Percentiles rank a stretch among this genome's conserved stretches.
phyloP scores from a whole-genome alignment of 352 stramenopile genomes.

The Globisporangium nunn region DNA sequence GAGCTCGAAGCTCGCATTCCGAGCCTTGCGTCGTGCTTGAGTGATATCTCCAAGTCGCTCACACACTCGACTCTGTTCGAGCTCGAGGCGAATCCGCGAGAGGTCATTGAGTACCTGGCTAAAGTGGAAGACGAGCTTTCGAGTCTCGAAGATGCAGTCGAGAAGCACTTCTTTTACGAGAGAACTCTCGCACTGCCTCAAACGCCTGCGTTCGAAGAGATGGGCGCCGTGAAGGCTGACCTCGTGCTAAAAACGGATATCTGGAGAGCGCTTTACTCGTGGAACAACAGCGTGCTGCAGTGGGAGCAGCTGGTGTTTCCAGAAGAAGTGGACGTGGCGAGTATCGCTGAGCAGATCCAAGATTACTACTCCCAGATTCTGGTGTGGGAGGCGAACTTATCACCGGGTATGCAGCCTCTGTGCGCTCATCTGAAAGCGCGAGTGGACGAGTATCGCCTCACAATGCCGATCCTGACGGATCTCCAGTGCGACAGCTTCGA shows the following conservation, averaged over 20 bases:
- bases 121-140: slow-evolving; percentile 26
- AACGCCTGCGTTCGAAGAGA: slow-evolving; percentile 71
- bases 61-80: slow-evolving; percentile 34
- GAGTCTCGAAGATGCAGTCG: slow-evolving; percentile 23
- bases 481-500: slow-evolving; percentile 53
- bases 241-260: slow-evolving; percentile 74
- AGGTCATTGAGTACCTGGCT: slow-evolving; percentile 41
- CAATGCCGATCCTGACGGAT: slow-evolving; percentile 71
- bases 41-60: slow-evolving; percentile 25
- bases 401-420: slow-evolving; percentile 33
- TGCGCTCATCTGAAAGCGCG: slow-evolving; percentile 59
- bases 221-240: slow-evolving; percentile 66
- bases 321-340: slow-evolving; percentile 53
- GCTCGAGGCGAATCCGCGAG: slow-evolving; percentile 33
- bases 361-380: slow-evolving; percentile 45
- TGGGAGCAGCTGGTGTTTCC: slow-evolving; percentile 56
- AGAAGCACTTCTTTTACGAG: slow-evolving; percentile 45
- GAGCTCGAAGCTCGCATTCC: slow-evolving; percentile 60
- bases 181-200: slow-evolving; percentile 47
- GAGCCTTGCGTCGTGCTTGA: slow-evolving; percentile 26
- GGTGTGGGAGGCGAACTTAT: slow-evolving; percentile 44
- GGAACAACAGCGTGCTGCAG: slow-evolving; percentile 32
- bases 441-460: slow-evolving; percentile 78
- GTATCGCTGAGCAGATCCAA: slow-evolving; percentile 62
- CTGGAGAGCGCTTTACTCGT: slow-evolving; percentile 72